Conservation (phyloP, 2,329 filamentous ascomycete genomes). For the Microdochium bolleyi region DNA sequence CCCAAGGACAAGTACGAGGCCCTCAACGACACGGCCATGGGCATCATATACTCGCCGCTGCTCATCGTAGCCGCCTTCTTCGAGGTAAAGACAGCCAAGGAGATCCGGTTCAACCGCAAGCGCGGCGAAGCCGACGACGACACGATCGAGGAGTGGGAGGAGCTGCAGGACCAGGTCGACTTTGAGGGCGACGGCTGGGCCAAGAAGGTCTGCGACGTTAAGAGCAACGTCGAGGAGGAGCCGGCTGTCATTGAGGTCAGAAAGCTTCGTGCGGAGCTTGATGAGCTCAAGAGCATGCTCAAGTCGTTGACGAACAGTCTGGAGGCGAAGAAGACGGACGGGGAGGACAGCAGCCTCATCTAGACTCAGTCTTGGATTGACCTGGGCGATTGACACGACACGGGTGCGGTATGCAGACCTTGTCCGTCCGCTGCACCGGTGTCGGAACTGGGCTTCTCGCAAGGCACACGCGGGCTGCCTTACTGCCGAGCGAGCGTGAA, state of each 20-base stretch:
- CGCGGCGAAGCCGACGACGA: conserved; percentile 87
- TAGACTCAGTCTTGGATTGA: neutral
- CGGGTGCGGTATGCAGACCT: too few relatives aligned
- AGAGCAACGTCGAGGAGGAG: conserved; percentile 77
- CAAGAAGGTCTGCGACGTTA: conserved; percentile 67
- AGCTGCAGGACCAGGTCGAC: conserved; percentile 62
- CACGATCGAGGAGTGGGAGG: conserved; percentile 86
- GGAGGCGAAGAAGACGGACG: conserved; percentile 5
- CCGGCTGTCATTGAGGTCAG: conserved; percentile 62
- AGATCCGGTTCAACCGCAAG: conserved; percentile 65
- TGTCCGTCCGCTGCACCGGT: too few relatives aligned
- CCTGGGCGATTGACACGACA: too few relatives aligned
- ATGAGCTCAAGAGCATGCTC: conserved; percentile 45
- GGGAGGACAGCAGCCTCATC: neutral
- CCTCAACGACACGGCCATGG: conserved; percentile 87
- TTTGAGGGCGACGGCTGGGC: conserved; percentile 81
- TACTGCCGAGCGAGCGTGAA: too few relatives aligned
- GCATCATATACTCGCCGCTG: conserved; percentile 73
- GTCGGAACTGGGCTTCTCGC: too few relatives aligned
- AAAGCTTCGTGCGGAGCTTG: conserved; percentile 49
- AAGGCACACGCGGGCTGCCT: too few relatives aligned
- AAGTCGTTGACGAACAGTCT: conserved; percentile 13
- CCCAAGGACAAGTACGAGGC: conserved; percentile 62
- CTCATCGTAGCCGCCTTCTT: conserved; percentile 69
- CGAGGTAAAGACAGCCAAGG: conserved; percentile 57